Evolutionary conservation across 208 protist species (phyloP).

Genomic region (Crithidia thermophila): DNA sequence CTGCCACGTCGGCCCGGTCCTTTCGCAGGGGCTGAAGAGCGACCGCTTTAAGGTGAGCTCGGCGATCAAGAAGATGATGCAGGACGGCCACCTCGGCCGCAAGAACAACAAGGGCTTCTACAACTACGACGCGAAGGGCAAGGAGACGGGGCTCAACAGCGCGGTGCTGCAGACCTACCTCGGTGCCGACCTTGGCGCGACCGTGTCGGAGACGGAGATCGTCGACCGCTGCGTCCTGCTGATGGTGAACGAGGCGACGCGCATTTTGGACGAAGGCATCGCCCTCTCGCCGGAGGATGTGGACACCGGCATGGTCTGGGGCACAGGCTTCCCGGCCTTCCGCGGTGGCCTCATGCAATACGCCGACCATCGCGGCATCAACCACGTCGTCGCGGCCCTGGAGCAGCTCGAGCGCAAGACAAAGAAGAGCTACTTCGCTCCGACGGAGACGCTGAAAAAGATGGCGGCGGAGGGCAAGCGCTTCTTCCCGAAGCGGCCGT

Average conservation of each 20-base stretch:
- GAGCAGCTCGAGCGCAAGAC: constrained; percentile 47
- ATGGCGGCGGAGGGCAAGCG: constrained; percentile 63
- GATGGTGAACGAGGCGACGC: constrained; percentile 87
- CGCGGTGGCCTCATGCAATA: constrained; percentile 82
- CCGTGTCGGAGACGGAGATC: constrained; percentile 58
- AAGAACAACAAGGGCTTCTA: constrained; percentile 93
- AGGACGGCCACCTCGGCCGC: constrained; percentile 72
- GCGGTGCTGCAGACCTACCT: constrained; percentile 39
- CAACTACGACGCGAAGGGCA: constrained; percentile 74
- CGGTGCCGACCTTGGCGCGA: constrained; percentile 27
- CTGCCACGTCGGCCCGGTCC: constrained; percentile 71
- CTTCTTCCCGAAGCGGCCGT: constrained; percentile 83
- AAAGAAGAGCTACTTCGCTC: constrained; percentile 64
- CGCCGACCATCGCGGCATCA: constrained; percentile 71
- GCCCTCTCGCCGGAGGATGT: constrained; percentile 71
- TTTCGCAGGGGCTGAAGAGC: constrained; percentile 63
- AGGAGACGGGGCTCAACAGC: constrained; percentile 61
- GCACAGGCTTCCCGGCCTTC: constrained; percentile 85
- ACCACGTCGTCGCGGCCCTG: constrained; percentile 57
- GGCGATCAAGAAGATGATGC: constrained; percentile 58
- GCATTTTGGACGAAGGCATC: constrained; percentile 76
- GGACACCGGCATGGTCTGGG: constrained; percentile 89
- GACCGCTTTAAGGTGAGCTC: constrained; percentile 63
- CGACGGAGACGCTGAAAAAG: constrained; percentile 49
- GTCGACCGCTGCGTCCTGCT: constrained; percentile 82